Evolutionary conservation across 345 rosid genomes (phyloP), one percentile per base, ranked within the genome.

Genomic region (Acer campestre): DNA sequence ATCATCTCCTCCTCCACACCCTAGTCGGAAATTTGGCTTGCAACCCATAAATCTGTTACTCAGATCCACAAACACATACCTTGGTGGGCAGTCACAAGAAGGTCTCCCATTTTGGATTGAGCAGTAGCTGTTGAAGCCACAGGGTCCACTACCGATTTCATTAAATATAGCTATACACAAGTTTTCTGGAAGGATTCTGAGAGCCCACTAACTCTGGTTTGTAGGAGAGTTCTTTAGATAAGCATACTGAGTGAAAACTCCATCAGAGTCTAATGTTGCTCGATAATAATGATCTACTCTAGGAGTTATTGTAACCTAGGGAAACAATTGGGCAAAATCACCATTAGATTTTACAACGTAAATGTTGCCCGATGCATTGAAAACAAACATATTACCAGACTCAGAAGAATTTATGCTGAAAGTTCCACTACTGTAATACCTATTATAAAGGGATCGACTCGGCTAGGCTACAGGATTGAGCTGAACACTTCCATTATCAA

Each of bases 91-190:
- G 11, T 61, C n/a, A 71, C 78, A 83, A 6, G 0, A 18, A 5
- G 79, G 81, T 74, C 75, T 80, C 38, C 62, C 63, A 18, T 67
- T 71, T 23, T 44, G 18, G 9, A 61, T 20, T 23, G 14, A 35
- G 73, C 83, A 80, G 71, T 69, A 65, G 74, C 79, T 80, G 68
- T 83, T 83, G 59, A 65, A 83, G 27, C 86, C 83, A 44, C 86
- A 77, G 9, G 73, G 23, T 12, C 86, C 83, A 1, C 76, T 27
- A 5, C 83, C 78, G 0, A 51, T 22, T 0, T 67, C 20, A 29
- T 18, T 4, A 3, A 2, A 27, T 1, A 44, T 49, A 23, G 29
- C 66, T 10, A 10, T 9, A 64, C 86, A 83, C 10, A 75, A 80
- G 25, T 78, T 12, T 0, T 13, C 31, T 3, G 81, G 83, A 27